A percentile compares a stretch with the other conserved stretches of the same genome.
Evolutionary conservation across 2,329 filamentous ascomycete genomes (phyloP).

Genomic region (Parastagonospora avenae): DNA sequence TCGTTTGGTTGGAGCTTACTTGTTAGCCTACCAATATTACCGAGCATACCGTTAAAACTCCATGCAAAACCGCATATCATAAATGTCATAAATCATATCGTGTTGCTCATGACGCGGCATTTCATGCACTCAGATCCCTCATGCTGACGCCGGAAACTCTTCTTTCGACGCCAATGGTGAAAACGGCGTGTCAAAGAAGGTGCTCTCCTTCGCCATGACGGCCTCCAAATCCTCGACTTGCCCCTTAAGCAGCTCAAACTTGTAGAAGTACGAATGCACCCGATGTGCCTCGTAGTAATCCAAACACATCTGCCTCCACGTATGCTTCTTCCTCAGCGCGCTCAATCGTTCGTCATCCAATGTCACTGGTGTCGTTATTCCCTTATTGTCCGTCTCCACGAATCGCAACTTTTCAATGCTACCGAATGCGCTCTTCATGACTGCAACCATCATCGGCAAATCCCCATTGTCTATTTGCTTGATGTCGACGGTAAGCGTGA

Average conservation of each 20-base stretch:
- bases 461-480: constrained; percentile 18
- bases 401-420: constrained; percentile 21
- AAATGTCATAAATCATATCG: not conserved
- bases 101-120: not conserved
- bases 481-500: constrained; percentile 30
- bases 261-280: constrained; percentile 14
- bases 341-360: constrained; percentile 7
- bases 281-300: constrained; percentile 18
- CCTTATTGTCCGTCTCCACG: constrained; percentile 7
- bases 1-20: too few relatives aligned
- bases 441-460: constrained; percentile 29
- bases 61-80: too few relatives aligned
- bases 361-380: constrained; percentile 1
- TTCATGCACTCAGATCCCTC: not conserved
- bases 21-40: too few relatives aligned
- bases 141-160: not conserved
- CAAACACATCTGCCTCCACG: constrained; percentile 24
- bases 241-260: constrained; percentile 8
- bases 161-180: not conserved
- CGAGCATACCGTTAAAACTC: too few relatives aligned
- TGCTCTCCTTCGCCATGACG: constrained; percentile 15
- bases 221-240: constrained; percentile 12
- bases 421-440: constrained; percentile 22
- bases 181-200: constrained; percentile 17
- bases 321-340: not conserved